Evolutionary conservation across 2,329 filamentous ascomycete species (phyloP).

Genomic region (Aspergillus calidoustus): DNA sequence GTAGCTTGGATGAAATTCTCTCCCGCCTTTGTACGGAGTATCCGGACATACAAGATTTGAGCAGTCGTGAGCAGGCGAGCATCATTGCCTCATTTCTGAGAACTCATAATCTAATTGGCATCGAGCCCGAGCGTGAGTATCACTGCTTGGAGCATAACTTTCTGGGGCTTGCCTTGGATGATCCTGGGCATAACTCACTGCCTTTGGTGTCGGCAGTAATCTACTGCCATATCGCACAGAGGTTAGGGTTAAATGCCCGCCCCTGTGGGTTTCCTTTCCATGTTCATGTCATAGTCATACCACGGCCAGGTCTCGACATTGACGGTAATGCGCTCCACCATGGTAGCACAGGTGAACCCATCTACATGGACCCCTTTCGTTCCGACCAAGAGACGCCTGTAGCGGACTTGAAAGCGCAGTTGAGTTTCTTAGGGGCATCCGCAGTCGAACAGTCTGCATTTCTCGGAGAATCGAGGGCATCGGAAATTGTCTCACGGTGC

Average conservation of each 20-base stretch:
- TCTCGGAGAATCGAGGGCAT: constrained; percentile 66
- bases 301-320: constrained; percentile 63
- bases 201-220: constrained; percentile 87
- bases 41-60: constrained; percentile 59
- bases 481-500: constrained; percentile 74
- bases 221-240: constrained; percentile 77
- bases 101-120: constrained; percentile 69
- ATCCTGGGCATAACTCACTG: constrained; percentile 74
- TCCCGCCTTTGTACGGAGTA: constrained; percentile 58
- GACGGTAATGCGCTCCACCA: constrained; percentile 51
- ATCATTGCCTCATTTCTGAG: constrained; percentile 72
- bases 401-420: constrained; percentile 61
- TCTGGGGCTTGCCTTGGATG: constrained; percentile 77
- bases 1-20: constrained; percentile 69
- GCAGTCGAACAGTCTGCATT: constrained; percentile 52
- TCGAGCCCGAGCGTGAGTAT: constrained; percentile 71
- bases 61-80: constrained; percentile 70
- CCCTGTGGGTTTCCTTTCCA: constrained; percentile 85
- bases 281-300: constrained; percentile 77
- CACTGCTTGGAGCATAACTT: constrained; percentile 85
- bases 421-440: constrained; percentile 58
- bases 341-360: constrained; percentile 51
- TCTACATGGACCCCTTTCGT: constrained; percentile 85
- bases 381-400: constrained; percentile 69
- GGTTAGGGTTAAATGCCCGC: constrained; percentile 74